Percentiles rank a stretch among this genome's conserved stretches.
Evolutionary conservation across 1,284 basidiomycete genomes (phyloP).

Genomic region (Cutaneotrichosporon arboriforme): DNA sequence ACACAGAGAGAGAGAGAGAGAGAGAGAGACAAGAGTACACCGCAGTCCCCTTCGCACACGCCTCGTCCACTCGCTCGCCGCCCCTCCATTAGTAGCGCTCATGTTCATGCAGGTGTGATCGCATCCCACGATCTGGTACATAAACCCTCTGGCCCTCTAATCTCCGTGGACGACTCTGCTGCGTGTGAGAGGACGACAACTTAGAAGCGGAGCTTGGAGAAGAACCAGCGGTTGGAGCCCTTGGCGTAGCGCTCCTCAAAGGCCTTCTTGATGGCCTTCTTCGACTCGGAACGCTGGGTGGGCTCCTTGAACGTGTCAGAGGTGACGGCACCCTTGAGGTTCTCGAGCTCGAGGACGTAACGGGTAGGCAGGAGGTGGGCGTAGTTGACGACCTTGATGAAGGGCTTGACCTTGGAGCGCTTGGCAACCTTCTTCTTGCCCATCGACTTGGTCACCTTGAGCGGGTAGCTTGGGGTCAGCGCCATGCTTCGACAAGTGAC

Average conservation of each 20-base stretch:
- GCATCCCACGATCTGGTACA: slow-evolving; percentile 21
- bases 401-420: slow-evolving; percentile 94
- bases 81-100: not conserved
- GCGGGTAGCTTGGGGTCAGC: slow-evolving; percentile 63
- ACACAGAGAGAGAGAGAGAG: too few relatives aligned
- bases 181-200: slow-evolving; percentile 24
- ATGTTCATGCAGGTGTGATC: slow-evolving; percentile 19
- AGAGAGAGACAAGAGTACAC: too few relatives aligned
- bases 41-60: too few relatives aligned
- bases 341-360: slow-evolving; percentile 90
- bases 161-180: not conserved
- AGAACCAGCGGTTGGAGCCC: slow-evolving; percentile 89
- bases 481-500: not conserved
- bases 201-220: slow-evolving; percentile 43
- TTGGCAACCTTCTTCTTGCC: slow-evolving; percentile 85
- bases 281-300: slow-evolving; percentile 82
- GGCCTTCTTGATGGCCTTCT: slow-evolving; percentile 92
- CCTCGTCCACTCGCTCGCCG: too few relatives aligned
- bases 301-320: slow-evolving; percentile 93
- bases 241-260: slow-evolving; percentile 85
- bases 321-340: slow-evolving; percentile 75
- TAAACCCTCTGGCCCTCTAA: slow-evolving; percentile 11
- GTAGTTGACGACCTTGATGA: slow-evolving; percentile 98
- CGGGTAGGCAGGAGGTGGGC: slow-evolving; percentile 96
- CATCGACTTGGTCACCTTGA: slow-evolving; percentile 94